Evolutionary conservation across 306 rosid species (phyloP).

Genomic region (Bauhinia variegata): DNA sequence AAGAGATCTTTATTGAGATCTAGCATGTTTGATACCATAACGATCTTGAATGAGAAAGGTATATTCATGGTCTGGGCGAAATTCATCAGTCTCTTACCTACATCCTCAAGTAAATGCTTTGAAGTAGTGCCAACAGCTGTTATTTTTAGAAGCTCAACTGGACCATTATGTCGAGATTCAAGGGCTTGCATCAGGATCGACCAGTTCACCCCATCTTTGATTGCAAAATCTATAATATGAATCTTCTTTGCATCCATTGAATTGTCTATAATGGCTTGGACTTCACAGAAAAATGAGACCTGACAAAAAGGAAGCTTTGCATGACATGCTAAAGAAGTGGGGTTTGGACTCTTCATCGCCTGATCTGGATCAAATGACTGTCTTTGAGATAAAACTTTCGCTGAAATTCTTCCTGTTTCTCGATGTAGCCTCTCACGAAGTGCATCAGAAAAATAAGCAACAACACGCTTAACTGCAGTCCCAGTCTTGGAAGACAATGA

Average conservation of each 20-base stretch:
- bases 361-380: constrained; percentile 20
- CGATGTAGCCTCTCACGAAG: constrained; percentile 37
- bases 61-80: constrained; percentile 39
- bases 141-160: constrained; percentile 42
- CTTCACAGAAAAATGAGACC: constrained; percentile 33
- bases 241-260: constrained; percentile 38
- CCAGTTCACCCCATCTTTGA: constrained; percentile 45
- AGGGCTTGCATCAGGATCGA: constrained; percentile 47
- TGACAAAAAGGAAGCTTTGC: constrained; percentile 38
- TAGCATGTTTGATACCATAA: constrained; percentile 41
- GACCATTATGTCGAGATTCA: constrained; percentile 29
- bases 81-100: constrained; percentile 39
- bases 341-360: constrained; percentile 24
- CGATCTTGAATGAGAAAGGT: constrained; percentile 41
- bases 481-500: constrained; percentile 33
- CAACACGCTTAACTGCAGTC: constrained; percentile 42
- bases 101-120: constrained; percentile 23
- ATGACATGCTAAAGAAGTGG: constrained; percentile 24
- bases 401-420: constrained; percentile 38
- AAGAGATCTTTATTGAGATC: constrained; percentile 42
- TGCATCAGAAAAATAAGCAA: constrained; percentile 45
- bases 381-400: not conserved
- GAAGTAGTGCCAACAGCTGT: constrained; percentile 36
- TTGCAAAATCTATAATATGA: constrained; percentile 45
- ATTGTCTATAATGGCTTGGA: constrained; percentile 49